Percentiles rank a stretch among this genome's conserved stretches.
Evolutionary conservation across 2,329 filamentous ascomycete species (phyloP).

Genomic region (Hypomyces rosellus): DNA sequence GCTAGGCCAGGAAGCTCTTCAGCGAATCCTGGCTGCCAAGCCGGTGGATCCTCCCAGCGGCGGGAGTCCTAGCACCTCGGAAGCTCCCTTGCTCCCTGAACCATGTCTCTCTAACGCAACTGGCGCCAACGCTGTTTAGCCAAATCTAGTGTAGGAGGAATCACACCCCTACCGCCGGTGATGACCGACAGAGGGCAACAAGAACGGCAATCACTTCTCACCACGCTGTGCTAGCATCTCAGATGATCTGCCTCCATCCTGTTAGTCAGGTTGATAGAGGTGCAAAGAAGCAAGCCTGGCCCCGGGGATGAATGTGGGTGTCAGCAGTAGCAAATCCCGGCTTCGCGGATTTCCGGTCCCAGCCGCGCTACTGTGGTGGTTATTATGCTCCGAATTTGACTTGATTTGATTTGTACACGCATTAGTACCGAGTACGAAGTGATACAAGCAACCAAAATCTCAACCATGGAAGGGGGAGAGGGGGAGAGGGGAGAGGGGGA

Average conservation of each 20-base stretch:
- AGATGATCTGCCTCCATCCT: conserved; percentile 1
- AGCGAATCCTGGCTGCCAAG: conserved; percentile 5
- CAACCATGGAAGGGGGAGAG: no score
- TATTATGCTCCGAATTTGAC: no score
- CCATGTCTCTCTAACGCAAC: conserved; percentile 1
- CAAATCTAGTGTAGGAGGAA: neutral
- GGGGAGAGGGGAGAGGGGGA: no score
- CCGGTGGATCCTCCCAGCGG: conserved; percentile 13
- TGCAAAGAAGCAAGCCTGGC: neutral
- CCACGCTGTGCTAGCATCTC: neutral
- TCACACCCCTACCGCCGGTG: conserved; percentile 1
- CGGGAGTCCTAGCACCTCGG: conserved; percentile 20
- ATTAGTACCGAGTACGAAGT: neutral
- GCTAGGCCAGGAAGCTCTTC: neutral
- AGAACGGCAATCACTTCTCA: neutral
- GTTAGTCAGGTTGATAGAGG: neutral
- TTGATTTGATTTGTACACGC: neutral
- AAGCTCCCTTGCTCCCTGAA: conserved; percentile 15
- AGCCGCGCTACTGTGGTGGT: neutral
- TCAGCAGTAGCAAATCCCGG: conserved; percentile 7
- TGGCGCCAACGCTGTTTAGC: conserved; percentile 7
- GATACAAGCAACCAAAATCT: neutral
- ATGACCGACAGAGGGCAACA: conserved; percentile 1
- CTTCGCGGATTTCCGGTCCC: conserved; percentile 3
- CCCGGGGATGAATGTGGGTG: neutral